Base-by-base conservation (phyloP, 805 yeast species). In the Myxozyma geophila region DNA sequence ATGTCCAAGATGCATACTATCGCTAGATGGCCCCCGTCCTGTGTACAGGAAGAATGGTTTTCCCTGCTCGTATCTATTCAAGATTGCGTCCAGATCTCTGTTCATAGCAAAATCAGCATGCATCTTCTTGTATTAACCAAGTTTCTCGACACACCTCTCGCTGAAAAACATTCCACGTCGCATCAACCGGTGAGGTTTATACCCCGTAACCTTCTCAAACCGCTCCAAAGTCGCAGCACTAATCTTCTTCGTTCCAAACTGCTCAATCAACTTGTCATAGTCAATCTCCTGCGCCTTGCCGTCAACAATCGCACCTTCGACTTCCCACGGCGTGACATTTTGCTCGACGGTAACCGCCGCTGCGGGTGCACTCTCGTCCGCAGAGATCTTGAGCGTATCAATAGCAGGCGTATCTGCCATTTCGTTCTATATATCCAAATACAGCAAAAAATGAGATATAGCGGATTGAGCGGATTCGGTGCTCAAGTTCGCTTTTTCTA, bases 21-120 rank as follows among this genome's bases (percentile, higher is more conserved):
- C 97, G 48, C 92, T 85, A 1, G 96, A 89, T 43, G 99, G 98
- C 5, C 99, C 99, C 76, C 99, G 85, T 46, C 99, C 99, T 15
- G 99, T 95, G 76, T 95, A 95, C 67, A 95, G 79, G 80, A 93
- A 95, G 77, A 95, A 95, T 37, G 92, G 96, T 78, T 95, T 91
- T 21, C 97, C 97, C 74, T 89, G 90, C 79, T 95, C 98, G 76
- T 95, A 91, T 70, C 92, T 77, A 74, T 90, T 96, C 73, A 93
- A 82, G 73, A 93, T 95, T 71, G 79, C 84, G 72, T 74, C 77
- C 55, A 79, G 66, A 60, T 79, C 82, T 43, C 72, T 67, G 15
- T 23, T 21, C 6, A 44, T 2, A n/a, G 7, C 13, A 35, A 8
- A 17, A n/a, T 41, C 4, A 51, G 15, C 28, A 52, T 6, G 3